Evolutionary conservation across 2,329 filamentous ascomycete species (phyloP).

Genomic region (Pseudogymnoascus sp.): DNA sequence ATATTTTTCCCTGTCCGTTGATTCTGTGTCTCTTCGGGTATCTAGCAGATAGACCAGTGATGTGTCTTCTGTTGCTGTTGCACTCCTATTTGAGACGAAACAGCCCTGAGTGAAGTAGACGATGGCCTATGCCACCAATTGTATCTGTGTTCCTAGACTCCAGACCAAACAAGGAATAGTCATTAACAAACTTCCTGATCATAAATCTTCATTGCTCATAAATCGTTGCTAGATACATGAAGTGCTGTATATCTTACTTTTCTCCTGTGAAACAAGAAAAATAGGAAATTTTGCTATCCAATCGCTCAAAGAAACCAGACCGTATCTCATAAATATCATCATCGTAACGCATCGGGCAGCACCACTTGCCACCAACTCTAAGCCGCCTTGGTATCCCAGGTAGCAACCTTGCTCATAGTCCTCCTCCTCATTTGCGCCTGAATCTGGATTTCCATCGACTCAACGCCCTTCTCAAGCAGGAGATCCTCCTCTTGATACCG

Average conservation of each 20-base stretch:
- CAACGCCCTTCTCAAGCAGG: constrained; percentile 23
- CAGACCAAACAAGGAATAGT: neutral
- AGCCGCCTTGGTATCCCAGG: constrained; percentile 12
- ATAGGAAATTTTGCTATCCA: neutral
- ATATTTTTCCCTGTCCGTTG: neutral
- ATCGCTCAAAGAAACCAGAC: neutral
- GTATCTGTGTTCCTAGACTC: neutral
- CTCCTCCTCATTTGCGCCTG: constrained; percentile 22
- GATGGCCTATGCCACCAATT: neutral
- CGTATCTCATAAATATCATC: neutral
- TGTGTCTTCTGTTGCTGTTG: neutral
- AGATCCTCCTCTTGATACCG: constrained; percentile 20
- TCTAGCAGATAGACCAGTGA: no score
- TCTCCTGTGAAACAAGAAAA: neutral
- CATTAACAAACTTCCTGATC: neutral
- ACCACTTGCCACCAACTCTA: neutral
- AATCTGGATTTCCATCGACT: constrained; percentile 22
- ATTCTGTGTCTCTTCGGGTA: neutral
- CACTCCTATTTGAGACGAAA: neutral
- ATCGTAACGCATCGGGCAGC: neutral
- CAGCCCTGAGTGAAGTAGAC: neutral
- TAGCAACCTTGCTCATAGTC: constrained; percentile 19
- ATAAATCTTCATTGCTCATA: neutral
- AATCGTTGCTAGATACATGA: neutral
- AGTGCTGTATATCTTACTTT: neutral